A percentile compares a stretch with the other conserved stretches of the same genome.
These are phyloP conservation scores for Mucor velutinosus DNA, from an alignment of 371 early-diverging fungal genomes.

Conservation along the genomic window DNA sequence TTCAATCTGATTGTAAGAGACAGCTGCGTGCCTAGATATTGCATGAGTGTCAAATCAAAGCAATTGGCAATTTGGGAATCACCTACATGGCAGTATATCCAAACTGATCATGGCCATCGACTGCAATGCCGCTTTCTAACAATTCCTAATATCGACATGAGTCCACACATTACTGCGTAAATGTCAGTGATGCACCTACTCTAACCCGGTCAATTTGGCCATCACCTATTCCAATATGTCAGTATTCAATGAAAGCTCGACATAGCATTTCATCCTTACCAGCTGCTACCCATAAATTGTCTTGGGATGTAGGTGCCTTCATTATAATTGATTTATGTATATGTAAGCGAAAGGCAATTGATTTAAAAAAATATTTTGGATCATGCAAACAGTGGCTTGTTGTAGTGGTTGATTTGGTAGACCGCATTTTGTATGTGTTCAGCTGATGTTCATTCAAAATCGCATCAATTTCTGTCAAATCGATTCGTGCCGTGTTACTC, in stretches of 20 bases:
- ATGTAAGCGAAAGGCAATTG: background rate
- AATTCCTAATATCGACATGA: slow-evolving; percentile 31
- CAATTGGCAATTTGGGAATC: background rate
- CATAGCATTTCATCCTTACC: slow-evolving; percentile 24
- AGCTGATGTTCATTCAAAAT: background rate
- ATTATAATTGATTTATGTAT: slow-evolving; percentile 2
- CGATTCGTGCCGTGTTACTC: too few relatives aligned
- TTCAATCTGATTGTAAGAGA: slow-evolving; percentile 65
- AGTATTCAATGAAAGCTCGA: background rate
- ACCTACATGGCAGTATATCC: slow-evolving; percentile 74
- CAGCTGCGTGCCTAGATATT: slow-evolving; percentile 61
- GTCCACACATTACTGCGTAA: background rate
- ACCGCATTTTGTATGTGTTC: background rate
- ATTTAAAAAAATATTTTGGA: slow-evolving; percentile 2
- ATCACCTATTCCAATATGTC: slow-evolving; percentile 26
- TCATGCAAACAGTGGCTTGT: slow-evolving; percentile 4
- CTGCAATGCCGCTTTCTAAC: slow-evolving; percentile 45
- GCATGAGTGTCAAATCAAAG: background rate
- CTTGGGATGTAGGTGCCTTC: slow-evolving; percentile 30
- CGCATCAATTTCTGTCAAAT: too few relatives aligned
- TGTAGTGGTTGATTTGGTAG: background rate
- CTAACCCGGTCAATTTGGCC: slow-evolving; percentile 49
- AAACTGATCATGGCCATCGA: slow-evolving; percentile 68
- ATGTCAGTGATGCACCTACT: slow-evolving; percentile 19
- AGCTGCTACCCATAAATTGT: slow-evolving; percentile 54